Percentiles rank a stretch among this genome's conserved stretches.
Evolutionary conservation across 2,329 filamentous ascomycete species (phyloP).

Genomic region (Monosporascus sp.): DNA sequence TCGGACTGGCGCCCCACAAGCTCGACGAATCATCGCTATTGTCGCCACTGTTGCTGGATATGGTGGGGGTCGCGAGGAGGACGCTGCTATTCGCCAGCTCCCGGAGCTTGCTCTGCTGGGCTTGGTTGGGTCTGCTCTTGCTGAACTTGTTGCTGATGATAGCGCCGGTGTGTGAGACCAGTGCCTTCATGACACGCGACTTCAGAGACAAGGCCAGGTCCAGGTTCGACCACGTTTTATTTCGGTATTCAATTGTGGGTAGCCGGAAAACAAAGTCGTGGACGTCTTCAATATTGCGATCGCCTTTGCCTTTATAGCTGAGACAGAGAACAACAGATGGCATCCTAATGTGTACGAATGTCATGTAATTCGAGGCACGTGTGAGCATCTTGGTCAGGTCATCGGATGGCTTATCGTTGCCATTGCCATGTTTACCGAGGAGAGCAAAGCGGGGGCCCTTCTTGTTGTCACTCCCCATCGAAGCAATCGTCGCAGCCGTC

Average conservation of each 20-base stretch:
- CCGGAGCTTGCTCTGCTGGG: slow-evolving; percentile 71
- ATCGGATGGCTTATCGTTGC: slow-evolving; percentile 65
- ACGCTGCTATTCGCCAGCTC: slow-evolving; percentile 78
- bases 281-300: slow-evolving; percentile 93
- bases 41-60: slow-evolving; percentile 35
- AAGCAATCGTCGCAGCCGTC: slow-evolving; percentile 39
- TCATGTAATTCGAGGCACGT: slow-evolving; percentile 95
- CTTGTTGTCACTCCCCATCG: slow-evolving; percentile 34
- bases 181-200: slow-evolving; percentile 86
- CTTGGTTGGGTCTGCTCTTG: slow-evolving; percentile 74
- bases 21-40: slow-evolving; percentile 55
- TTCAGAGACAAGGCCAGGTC: slow-evolving; percentile 90
- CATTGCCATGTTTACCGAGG: slow-evolving; percentile 41
- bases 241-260: slow-evolving; percentile 89
- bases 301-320: slow-evolving; percentile 92
- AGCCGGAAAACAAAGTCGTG: slow-evolving; percentile 97
- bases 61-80: slow-evolving; percentile 44
- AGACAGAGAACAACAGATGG: slow-evolving; percentile 92
- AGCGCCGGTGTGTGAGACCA: slow-evolving; percentile 91
- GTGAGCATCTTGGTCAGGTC: slow-evolving; percentile 96
- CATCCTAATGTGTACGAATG: slow-evolving; percentile 89
- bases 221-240: slow-evolving; percentile 98
- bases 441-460: slow-evolving; percentile 52
- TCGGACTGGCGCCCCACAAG: slow-evolving; percentile 44
- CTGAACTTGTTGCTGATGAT: slow-evolving; percentile 98